Percentiles rank a stretch among this genome's conserved stretches.
phyloP scores from a whole-genome alignment of 164 flowering plant species.

The Aristolochia fimbriata region DNA sequence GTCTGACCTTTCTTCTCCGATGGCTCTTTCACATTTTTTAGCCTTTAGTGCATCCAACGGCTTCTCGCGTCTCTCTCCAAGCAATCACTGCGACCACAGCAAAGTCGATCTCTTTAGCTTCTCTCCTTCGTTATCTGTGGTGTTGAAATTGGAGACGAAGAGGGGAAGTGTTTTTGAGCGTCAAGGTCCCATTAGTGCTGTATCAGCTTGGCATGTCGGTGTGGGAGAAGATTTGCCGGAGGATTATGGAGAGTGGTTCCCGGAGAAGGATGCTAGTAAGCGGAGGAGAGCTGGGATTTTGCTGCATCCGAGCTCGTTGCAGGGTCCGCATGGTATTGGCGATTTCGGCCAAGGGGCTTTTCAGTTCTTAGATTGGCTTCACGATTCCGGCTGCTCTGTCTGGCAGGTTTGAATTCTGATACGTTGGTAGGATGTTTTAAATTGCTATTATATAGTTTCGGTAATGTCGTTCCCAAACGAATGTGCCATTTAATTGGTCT shows the following conservation, averaged over 20 bases:
- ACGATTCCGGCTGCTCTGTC: slow-evolving; percentile 64
- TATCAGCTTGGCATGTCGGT: slow-evolving; percentile 4
- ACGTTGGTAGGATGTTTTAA: background rate
- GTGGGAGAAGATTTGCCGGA: slow-evolving; percentile 68
- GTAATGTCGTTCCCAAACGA: background rate
- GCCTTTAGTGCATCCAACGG: too few species aligned
- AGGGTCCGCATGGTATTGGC: slow-evolving; percentile 76
- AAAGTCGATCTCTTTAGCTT: background rate
- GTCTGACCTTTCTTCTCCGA: too few species aligned
- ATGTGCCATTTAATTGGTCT: background rate
- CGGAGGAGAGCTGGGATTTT: slow-evolving; percentile 76
- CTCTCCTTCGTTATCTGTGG: background rate
- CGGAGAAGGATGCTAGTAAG: slow-evolving; percentile 25
- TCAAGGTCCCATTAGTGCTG: background rate
- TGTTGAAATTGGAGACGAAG: background rate
- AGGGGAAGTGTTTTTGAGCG: background rate
- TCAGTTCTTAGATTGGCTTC: slow-evolving; percentile 87
- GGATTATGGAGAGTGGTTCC: slow-evolving; percentile 49
- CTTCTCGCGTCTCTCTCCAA: too few species aligned
- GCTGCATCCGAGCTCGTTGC: slow-evolving; percentile 90
- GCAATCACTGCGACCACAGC: background rate
- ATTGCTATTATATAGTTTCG: background rate
- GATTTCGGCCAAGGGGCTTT: slow-evolving; percentile 77
- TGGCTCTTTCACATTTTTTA: too few species aligned
- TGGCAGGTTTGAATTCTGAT: slow-evolving; percentile 65